Base-by-base conservation (phyloP, 495 filamentous ascomycete species). In the Hamigera avellanea region DNA sequence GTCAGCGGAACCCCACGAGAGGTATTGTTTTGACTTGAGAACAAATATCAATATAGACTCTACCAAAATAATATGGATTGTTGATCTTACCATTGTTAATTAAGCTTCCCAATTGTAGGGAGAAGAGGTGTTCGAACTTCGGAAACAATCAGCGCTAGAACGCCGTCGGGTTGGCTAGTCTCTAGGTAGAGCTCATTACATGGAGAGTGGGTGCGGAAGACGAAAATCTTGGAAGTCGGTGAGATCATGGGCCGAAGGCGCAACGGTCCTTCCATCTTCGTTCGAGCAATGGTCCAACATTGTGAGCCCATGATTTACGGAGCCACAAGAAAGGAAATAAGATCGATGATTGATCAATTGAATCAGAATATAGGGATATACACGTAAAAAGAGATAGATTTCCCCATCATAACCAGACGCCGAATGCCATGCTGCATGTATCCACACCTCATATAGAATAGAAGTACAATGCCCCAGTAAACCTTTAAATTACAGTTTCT, bases 1-100 rank as follows among this genome's bases (percentile, higher is more conserved):
- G 54, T 93, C 84, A 53, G 91, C 72, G 9, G 87, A 87, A 62
- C 93, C 85, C 39, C 78, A 79, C 39, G 86, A 86, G 25, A 98
- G 75, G 55, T 95, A 96, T 82, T 95, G 93, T 65, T 95, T 94
- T 37, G 91, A 96, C 93, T 98, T n/a, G 48, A 15, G 13, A 21
- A 33, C 14, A 14, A 30, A 35, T 35, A 43, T 42, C 36, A 39
- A 19, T 21, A 41, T 37, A 40, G 32, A 29, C n/a, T n/a, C n/a
- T 35, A 43, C 41, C 36, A 39, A 19, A 23, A 41, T 37, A 40
- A 27, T 27, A 6, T 30, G 15, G 25, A 13, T 16, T 16, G 19
- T 30, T 32, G 12, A 14, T 15, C 40, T 43, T 46, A 50, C 48
- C 48, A 50, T 49, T 21, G 10, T 44, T 13, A 30, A 30, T 30